Conservation (phyloP, 2,329 filamentous ascomycete species). For the Paraconiothyrium brasiliense region DNA sequence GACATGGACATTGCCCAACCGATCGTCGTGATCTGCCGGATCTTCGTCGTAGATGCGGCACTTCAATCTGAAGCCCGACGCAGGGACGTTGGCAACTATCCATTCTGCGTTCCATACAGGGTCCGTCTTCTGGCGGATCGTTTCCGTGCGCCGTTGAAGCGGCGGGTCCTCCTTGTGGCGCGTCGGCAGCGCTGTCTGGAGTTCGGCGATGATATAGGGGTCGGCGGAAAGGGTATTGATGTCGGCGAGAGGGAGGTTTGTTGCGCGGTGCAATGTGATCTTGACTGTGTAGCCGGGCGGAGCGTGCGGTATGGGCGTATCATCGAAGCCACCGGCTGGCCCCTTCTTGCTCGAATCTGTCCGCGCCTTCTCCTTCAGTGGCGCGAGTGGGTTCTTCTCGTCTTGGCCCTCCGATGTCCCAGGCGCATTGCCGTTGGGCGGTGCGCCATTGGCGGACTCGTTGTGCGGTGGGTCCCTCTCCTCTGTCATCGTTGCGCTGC, state of each 20-base stretch:
- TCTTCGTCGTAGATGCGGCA: constrained; percentile 92
- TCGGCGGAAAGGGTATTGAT: constrained; percentile 81
- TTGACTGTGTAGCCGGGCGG: constrained; percentile 84
- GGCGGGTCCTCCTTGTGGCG: constrained; percentile 88
- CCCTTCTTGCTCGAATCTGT: constrained; percentile 45
- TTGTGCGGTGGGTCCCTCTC: constrained; percentile 16
- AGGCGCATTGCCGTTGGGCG: constrained; percentile 25
- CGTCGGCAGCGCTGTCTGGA: constrained; percentile 74
- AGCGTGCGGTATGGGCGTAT: constrained; percentile 77
- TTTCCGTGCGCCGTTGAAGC: constrained; percentile 77
- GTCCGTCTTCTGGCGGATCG: constrained; percentile 74
- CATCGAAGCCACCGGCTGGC: constrained; percentile 81
- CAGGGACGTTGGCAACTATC: constrained; percentile 87
- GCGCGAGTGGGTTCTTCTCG: constrained; percentile 30
- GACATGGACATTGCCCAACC: constrained; percentile 85
- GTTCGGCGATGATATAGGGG: constrained; percentile 81
- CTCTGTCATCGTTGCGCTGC: constrained; percentile 22
- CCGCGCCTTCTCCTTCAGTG: constrained; percentile 35
- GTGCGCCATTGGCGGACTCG: constrained; percentile 8
- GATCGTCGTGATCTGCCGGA: constrained; percentile 83
- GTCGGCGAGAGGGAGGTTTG: constrained; percentile 84
- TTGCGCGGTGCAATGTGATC: constrained; percentile 83
- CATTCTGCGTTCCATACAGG: constrained; percentile 87
- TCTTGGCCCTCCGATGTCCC: constrained; percentile 26
- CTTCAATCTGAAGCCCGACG: constrained; percentile 83